Conservation (phyloP, 2,329 filamentous ascomycete genomes). For the Penicillium freii region DNA sequence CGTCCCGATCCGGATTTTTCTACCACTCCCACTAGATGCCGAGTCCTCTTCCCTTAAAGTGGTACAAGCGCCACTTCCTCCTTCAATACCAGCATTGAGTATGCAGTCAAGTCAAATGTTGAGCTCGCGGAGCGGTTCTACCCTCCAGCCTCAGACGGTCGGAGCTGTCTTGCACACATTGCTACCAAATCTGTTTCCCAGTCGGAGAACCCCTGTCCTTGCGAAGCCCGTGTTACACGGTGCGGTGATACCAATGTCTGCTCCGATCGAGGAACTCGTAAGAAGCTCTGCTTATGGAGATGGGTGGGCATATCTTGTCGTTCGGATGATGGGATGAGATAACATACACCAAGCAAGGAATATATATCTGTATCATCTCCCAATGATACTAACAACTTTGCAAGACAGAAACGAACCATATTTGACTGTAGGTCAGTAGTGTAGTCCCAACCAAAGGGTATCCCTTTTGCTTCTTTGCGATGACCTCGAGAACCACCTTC, state of each 20-base stretch:
- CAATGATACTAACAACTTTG: too few species aligned
- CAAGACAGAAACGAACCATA: too few species aligned
- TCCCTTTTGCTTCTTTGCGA: too few species aligned
- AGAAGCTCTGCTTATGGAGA: slow-evolving; percentile 82
- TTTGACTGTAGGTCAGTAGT: background rate
- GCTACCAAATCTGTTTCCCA: slow-evolving; percentile 82
- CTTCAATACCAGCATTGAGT: slow-evolving; percentile 39
- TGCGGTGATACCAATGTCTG: slow-evolving; percentile 73
- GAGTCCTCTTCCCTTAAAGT: slow-evolving; percentile 56
- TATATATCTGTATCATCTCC: too few species aligned
- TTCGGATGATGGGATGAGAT: slow-evolving; percentile 61
- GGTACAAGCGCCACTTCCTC: slow-evolving; percentile 71
- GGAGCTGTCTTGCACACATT: slow-evolving; percentile 73
- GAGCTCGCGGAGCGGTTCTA: slow-evolving; percentile 17
- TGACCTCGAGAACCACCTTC: background rate
- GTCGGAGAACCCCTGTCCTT: slow-evolving; percentile 76
- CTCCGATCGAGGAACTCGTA: slow-evolving; percentile 79
- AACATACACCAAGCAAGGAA: too few species aligned
- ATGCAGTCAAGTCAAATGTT: slow-evolving; percentile 26
- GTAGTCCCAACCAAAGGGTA: background rate
- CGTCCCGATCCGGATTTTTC: slow-evolving; percentile 84
- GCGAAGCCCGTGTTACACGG: slow-evolving; percentile 86
- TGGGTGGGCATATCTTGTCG: slow-evolving; percentile 82
- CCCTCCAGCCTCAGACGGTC: slow-evolving; percentile 62
- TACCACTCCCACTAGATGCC: slow-evolving; percentile 63